These are phyloP conservation scores for Pulveroboletus sp. DNA, from an alignment of 768 basidiomycete genomes.

Conservation along the genomic window DNA sequence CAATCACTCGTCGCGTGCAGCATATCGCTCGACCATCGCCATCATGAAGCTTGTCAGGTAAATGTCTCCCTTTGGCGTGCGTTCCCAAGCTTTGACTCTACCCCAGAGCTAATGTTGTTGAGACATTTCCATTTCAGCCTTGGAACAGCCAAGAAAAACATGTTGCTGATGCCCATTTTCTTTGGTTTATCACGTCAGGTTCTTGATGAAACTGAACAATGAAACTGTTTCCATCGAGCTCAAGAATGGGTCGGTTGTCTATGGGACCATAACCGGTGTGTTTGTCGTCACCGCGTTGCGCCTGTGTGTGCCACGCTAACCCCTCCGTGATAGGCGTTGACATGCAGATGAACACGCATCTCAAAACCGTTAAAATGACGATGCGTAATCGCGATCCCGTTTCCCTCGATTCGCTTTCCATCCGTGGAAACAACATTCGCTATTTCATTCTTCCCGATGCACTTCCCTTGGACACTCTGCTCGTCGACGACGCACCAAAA, in stretches of 20 bases:
- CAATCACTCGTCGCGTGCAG: slow-evolving; percentile 3
- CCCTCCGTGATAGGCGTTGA: slow-evolving; percentile 69
- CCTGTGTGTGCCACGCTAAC: not conserved
- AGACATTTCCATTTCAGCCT: not conserved
- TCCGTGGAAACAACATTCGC: slow-evolving; percentile 94
- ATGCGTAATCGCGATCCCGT: slow-evolving; percentile 83
- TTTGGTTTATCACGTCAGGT: slow-evolving; percentile 49
- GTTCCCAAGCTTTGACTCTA: slow-evolving; percentile 4
- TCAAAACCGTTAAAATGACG: slow-evolving; percentile 98
- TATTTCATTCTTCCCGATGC: slow-evolving; percentile 98
- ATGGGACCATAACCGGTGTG: slow-evolving; percentile 95
- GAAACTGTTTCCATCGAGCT: slow-evolving; percentile 98
- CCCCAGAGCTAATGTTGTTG: not conserved
- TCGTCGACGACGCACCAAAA: slow-evolving; percentile 97
- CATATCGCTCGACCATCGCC: slow-evolving; percentile 26
- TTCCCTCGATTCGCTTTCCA: slow-evolving; percentile 84
- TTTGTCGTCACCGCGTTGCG: not conserved
- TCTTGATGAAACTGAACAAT: slow-evolving; percentile 99
- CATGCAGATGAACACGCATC: slow-evolving; percentile 99
- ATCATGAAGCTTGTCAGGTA: slow-evolving; percentile 85
- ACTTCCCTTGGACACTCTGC: slow-evolving; percentile 89
- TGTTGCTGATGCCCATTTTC: slow-evolving; percentile 18
- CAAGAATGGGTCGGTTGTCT: slow-evolving; percentile 93
- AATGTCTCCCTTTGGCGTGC: slow-evolving; percentile 11
- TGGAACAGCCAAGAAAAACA: slow-evolving; percentile 3